phyloP scores from a whole-genome alignment of 768 basidiomycete genomes.

The Leccinum boreale region DNA sequence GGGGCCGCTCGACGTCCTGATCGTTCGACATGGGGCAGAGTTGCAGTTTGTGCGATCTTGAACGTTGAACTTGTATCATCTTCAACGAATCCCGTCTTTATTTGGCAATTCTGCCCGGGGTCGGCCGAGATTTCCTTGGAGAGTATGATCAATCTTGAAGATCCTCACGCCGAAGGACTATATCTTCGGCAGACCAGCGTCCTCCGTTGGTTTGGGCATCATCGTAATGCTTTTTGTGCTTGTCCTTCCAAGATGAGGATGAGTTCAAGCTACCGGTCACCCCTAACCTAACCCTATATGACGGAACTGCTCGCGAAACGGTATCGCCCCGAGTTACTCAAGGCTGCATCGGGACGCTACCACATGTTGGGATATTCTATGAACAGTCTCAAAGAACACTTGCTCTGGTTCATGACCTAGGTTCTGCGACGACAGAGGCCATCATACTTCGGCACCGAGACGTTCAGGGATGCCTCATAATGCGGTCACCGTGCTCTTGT shows the following conservation, averaged over 20 bases:
- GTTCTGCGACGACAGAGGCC: constrained; percentile 31
- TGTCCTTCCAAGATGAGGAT: constrained; percentile 47
- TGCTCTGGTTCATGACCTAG: constrained; percentile 44
- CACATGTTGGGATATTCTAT: constrained; percentile 50
- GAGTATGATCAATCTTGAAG: too few relatives aligned
- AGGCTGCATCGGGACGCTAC: constrained; percentile 36
- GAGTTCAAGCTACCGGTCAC: constrained; percentile 26
- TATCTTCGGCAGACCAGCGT: constrained; percentile 40
- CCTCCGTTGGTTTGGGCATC: constrained; percentile 34
- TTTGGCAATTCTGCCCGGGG: too few relatives aligned
- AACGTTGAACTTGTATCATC: too few relatives aligned
- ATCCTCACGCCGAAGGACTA: constrained; percentile 34
- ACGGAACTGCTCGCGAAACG: constrained; percentile 29
- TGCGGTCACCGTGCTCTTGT: neutral
- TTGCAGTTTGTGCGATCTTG: too few relatives aligned
- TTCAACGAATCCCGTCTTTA: too few relatives aligned
- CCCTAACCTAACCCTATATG: too few relatives aligned
- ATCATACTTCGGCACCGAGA: constrained; percentile 16
- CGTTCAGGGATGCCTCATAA: constrained; percentile 35
- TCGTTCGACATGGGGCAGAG: neutral
- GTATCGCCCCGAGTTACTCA: constrained; percentile 32
- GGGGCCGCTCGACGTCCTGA: constrained; percentile 12
- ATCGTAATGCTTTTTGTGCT: constrained; percentile 43
- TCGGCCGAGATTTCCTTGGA: neutral
- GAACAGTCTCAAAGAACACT: constrained; percentile 48